These are phyloP conservation scores for Xerocomus spinulosus DNA, from an alignment of 768 basidiomycete species.

Conservation along the genomic window DNA sequence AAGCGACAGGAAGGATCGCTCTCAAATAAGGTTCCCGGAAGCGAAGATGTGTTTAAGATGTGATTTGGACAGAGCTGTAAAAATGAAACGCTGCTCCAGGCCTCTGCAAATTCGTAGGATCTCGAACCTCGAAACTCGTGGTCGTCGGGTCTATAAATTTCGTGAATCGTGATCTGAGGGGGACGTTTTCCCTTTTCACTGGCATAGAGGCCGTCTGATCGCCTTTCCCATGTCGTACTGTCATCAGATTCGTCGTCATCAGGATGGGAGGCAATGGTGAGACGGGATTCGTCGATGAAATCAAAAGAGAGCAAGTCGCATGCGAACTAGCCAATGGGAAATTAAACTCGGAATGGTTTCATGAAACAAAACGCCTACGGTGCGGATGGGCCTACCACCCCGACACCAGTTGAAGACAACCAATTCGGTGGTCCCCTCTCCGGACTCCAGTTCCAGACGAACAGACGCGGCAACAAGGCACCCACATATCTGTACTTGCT, in stretches of 20 bases:
- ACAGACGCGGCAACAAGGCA: constrained; percentile 21
- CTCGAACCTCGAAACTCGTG: constrained; percentile 11
- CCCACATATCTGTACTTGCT: constrained; percentile 29
- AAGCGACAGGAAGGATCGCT: constrained; percentile 49
- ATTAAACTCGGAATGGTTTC: background rate
- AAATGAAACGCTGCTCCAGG: constrained; percentile 42
- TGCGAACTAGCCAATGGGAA: constrained; percentile 16
- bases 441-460: constrained; percentile 29
- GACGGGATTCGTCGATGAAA: constrained; percentile 23
- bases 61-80: constrained; percentile 49
- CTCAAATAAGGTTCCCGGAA: constrained; percentile 50
- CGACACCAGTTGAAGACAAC: constrained; percentile 28
- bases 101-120: constrained; percentile 50
- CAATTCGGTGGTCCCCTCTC: constrained; percentile 31
- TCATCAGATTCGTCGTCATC: constrained; percentile 32
- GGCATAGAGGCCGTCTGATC: constrained; percentile 29
- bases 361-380: constrained; percentile 13
- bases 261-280: constrained; percentile 27
- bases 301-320: constrained; percentile 32
- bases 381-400: constrained; percentile 26
- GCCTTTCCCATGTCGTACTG: constrained; percentile 26
- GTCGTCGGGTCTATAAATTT: constrained; percentile 14
- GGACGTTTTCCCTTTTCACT: constrained; percentile 30
- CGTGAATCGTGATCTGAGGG: constrained; percentile 25
- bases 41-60: constrained; percentile 35